Base-by-base conservation (phyloP, 2,329 filamentous ascomycete species). In the Pestalotiopsis sp. region DNA sequence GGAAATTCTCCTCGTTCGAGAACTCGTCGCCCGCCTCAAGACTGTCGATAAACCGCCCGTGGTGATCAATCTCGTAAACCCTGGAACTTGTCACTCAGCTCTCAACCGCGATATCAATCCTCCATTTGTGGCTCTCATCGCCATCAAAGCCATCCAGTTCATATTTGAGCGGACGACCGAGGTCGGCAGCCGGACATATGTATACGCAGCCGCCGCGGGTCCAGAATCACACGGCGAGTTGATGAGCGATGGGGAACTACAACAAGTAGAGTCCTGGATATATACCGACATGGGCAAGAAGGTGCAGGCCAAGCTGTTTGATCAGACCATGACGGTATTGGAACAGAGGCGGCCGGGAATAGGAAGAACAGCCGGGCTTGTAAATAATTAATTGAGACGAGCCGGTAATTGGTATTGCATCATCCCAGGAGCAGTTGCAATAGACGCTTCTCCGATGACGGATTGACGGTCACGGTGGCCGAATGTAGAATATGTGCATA, bases 1-100 rank as follows among this genome's bases (percentile, higher is more conserved):
- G 4, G 73, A 74, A 27, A 64, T 81, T 2, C 69, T 77, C 5
- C 63, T 64, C 36, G 73, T 78, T 39, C 73, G 75, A 13, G 69
- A 68, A 45, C 63, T 77, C 27, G 74, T 73, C 12, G 66, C 70
- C 14, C 17, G 52, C 20, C 63, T 66, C 25, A 66, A 68, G 13
- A 39, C 67, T 1, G 11, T 66, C 2, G 69, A 14, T 1, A 3
- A 3, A 71, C 74, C 58, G 49, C 73, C 77, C 12, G 83, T 88
- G 45, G 82, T 82, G 1, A 72, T 89, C 68, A 88, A 87, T 72
- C 80, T 80, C 69, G 69, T 86, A n/a, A 87, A 87, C 68, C 87
- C 87, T 0, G 87, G 87, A 1, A 78, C 85, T 36, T 89, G 87
- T 73, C 79, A 85, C 52, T 83, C 84, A 0, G 77, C 82, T 25